Evolutionary conservation across 495 filamentous ascomycete genomes (phyloP), one percentile per base, ranked within the genome.

Genomic region (Neurospora sp.): DNA sequence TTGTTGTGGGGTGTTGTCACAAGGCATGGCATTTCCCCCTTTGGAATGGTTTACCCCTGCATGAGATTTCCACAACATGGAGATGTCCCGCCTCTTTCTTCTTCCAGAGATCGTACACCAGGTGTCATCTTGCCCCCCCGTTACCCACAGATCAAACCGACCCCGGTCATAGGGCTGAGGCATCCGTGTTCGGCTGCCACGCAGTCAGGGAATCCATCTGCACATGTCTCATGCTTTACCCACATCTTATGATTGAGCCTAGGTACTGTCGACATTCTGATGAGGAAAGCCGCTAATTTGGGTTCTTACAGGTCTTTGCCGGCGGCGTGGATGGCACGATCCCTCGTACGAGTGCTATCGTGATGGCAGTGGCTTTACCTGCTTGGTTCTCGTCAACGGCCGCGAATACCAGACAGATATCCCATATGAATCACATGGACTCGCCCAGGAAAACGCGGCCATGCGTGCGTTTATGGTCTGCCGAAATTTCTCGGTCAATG

Each of bases 391-490:
- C 77, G 96, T 99, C 81, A 98, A 99, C 83, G 94, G 95, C 77
- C 91, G 96, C 79, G 93, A 97, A 83, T 99, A 98, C 87, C 91
- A 94, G 80, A 96, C 94, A 46, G 94, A 97, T 80, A 86, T 89
- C n/a, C 87, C 90, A 76, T 94, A 93, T 84, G 89, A 90, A 78
- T 91, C 89, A 73, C 91, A 95, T 75, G 85, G 86, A 70, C 86
- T 97, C 76, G 96, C 96, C 70, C 91, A 93, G 78, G 94, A 99
- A 83, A 94, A 94, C 78, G 96, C 96, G 70, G 96, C 96, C 73
- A 97, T 96, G 91, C 91, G 93, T 74, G 96, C 96, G 73, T 99
- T 97, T 83, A 92, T 97, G 85, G 95, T 98, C 73, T 99, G 96
- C 86, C 92, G 95, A 80, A 97, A 97, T 84, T 98, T 99, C 85